These are phyloP conservation scores for Microdochium bolleyi DNA, from an alignment of 2,329 filamentous ascomycete genomes.

Conservation along the genomic window DNA sequence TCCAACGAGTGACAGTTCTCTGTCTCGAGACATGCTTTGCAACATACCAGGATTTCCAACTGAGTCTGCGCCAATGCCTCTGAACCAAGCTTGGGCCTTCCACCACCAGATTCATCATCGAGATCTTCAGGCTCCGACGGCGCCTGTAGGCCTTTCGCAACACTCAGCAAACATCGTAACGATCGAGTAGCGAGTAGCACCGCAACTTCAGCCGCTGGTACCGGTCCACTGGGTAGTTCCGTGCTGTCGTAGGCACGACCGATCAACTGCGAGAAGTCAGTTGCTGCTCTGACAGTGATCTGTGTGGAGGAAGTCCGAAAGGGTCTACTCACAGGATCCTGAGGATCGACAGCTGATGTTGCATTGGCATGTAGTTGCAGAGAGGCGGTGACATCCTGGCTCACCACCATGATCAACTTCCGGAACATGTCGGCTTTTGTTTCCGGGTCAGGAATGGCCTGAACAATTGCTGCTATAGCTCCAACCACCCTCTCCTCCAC, in stretches of 20 bases:
- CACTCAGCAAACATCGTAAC: slow-evolving; percentile 59
- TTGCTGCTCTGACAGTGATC: slow-evolving; percentile 4
- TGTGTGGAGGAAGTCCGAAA: slow-evolving; percentile 9
- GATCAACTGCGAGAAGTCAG: slow-evolving; percentile 15
- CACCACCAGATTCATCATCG: slow-evolving; percentile 36
- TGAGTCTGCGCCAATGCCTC: slow-evolving; percentile 27
- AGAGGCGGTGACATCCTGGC: slow-evolving; percentile 47
- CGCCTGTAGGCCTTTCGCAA: slow-evolving; percentile 66
- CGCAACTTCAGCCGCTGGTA: slow-evolving; percentile 29
- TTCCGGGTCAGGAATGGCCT: slow-evolving; percentile 55
- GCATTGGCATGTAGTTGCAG: slow-evolving; percentile 20
- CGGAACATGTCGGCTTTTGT: slow-evolving; percentile 45
- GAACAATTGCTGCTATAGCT: slow-evolving; percentile 67
- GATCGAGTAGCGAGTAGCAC: slow-evolving; percentile 44
- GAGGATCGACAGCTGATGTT: slow-evolving; percentile 8
- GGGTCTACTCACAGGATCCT: slow-evolving; percentile 17
- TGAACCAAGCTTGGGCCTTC: slow-evolving; percentile 2
- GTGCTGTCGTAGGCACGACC: slow-evolving; percentile 16
- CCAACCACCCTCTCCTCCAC: slow-evolving; percentile 68
- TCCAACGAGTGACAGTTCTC: too few relatives aligned
- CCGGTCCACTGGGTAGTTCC: slow-evolving; percentile 12
- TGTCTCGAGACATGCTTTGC: too few relatives aligned
- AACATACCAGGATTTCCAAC: slow-evolving; percentile 34
- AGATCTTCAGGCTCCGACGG: slow-evolving; percentile 63
- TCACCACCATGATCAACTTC: slow-evolving; percentile 53